phyloP scores from a whole-genome alignment of 805 yeast genomes.

The Debaryomyces tyrocola region DNA sequence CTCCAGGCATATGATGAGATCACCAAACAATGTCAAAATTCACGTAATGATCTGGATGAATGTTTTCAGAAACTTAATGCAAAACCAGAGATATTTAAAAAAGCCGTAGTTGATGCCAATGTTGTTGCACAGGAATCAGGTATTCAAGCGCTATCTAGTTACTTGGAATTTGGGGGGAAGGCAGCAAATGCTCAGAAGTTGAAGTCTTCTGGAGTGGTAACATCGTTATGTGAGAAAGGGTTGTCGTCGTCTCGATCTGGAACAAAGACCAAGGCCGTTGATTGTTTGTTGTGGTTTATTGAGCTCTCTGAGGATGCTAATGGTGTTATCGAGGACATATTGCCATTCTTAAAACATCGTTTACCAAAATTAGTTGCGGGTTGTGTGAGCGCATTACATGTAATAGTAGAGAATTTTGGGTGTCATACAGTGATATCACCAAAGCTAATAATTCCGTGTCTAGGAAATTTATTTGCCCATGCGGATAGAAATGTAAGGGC shows the following conservation, averaged over 20 bases:
- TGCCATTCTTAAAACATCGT: constrained; percentile 61
- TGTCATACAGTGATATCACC: constrained; percentile 56
- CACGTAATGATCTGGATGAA: constrained; percentile 56
- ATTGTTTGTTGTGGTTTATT: constrained; percentile 59
- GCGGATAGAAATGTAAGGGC: constrained; percentile 85
- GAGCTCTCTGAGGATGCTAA: constrained; percentile 64
- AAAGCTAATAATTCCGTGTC: constrained; percentile 50
- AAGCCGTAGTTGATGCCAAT: constrained; percentile 71
- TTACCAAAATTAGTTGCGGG: constrained; percentile 81
- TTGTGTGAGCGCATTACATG: constrained; percentile 53
- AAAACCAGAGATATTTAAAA: constrained; percentile 56
- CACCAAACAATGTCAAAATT: constrained; percentile 47
- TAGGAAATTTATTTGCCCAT: constrained; percentile 76
- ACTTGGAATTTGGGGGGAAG: constrained; percentile 57
- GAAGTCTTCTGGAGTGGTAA: constrained; percentile 41
- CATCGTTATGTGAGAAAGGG: constrained; percentile 77
- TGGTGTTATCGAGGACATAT: constrained; percentile 62
- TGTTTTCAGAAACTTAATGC: constrained; percentile 51
- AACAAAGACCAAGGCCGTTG: constrained; percentile 65
- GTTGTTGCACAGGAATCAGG: constrained; percentile 93
- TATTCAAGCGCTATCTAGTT: constrained; percentile 52
- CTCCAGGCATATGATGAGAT: constrained; percentile 74
- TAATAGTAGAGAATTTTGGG: constrained; percentile 62
- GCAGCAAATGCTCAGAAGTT: constrained; percentile 39
- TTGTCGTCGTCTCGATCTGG: constrained; percentile 71